These are phyloP conservation scores for Nigrograna mackinnonii DNA, from an alignment of 2,329 filamentous ascomycete species.

Conservation along the genomic window DNA sequence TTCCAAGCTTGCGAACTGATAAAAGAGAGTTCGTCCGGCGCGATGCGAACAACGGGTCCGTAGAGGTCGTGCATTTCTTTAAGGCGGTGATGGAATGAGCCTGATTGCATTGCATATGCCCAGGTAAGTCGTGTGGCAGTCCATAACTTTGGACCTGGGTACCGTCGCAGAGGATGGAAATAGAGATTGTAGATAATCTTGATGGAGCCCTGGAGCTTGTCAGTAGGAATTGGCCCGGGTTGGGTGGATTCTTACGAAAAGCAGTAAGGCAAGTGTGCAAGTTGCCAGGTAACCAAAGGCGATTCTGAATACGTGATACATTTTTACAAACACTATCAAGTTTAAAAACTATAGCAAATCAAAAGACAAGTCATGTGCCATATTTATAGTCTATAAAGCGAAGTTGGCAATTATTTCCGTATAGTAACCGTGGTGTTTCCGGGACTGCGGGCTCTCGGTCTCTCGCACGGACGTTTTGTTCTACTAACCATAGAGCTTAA, in stretches of 20 bases:
- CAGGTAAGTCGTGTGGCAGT: constrained; percentile 38
- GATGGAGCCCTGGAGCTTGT: neutral
- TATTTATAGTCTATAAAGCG: no score
- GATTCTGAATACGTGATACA: neutral
- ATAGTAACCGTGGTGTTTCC: no score
- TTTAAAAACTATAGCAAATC: no score
- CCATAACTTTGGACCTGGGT: constrained; percentile 18
- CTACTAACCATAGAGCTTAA: no score
- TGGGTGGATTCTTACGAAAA: no score
- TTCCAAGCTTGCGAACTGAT: constrained; percentile 43
- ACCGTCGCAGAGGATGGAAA: constrained; percentile 16
- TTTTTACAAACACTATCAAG: no score
- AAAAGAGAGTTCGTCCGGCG: constrained; percentile 54
- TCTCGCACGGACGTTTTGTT: no score
- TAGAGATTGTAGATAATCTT: constrained; percentile 18
- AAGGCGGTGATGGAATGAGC: constrained; percentile 10
- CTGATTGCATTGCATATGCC: constrained; percentile 24
- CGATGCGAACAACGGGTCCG: constrained; percentile 52
- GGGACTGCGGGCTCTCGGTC: no score
- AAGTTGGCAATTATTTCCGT: no score
- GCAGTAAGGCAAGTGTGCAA: no score
- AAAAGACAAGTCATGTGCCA: no score
- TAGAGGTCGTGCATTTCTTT: constrained; percentile 17
- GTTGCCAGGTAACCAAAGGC: neutral
- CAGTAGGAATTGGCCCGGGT: no score